Base-by-base conservation (phyloP, 148 eudicot species). In the Selenicereus undatus region DNA sequence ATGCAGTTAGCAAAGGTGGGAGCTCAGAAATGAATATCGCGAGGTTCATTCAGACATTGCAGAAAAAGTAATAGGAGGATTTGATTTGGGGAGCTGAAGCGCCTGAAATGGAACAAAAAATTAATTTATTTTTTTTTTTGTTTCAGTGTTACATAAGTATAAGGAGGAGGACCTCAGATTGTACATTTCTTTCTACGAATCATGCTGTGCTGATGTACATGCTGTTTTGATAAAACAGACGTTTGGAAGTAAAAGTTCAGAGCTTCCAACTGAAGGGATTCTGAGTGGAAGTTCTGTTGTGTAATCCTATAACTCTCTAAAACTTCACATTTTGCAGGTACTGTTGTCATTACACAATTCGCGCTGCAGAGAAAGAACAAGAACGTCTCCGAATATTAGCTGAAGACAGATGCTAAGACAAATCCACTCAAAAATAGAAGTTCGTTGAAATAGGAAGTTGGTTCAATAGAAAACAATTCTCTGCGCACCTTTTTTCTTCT, bases 301-400 rank as follows among this genome's bases (percentile, higher is more conserved):
- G 7, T 39, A 45, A 20, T 80, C 20, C 74, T 71, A 42, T 22
- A 39, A 74, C 21, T 58, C 74, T 76, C 9, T 48, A 9, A 71
- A 65, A 80, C 75, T 58, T 81, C 84, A 91, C 88, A 85, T 86
- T 86, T 88, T 91, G 80, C 97, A 93, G 64, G 82, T 84, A 73
- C 86, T 88, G 85, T 80, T 85, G 83, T 89, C 90, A n/a, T 87
- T 86, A 80, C 95, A 93, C 16, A 79, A 65, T 85, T 90, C 90
- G 76, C 81, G 89, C 97, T 93, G 87, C 50, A 78, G 68, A 58
- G 14, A 65, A 52, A 73, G 65, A 68, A 76, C 29, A n/a, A 8
- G 27, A 11, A 22, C 12, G n/a, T 70, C 22, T 29, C 74, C 51
- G 54, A 64, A 21, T 82, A 56, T n/a, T 52, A 75, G 79, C 24